Conservation (phyloP, 768 basidiomycete genomes). For the Rossbeevera mucosa region DNA sequence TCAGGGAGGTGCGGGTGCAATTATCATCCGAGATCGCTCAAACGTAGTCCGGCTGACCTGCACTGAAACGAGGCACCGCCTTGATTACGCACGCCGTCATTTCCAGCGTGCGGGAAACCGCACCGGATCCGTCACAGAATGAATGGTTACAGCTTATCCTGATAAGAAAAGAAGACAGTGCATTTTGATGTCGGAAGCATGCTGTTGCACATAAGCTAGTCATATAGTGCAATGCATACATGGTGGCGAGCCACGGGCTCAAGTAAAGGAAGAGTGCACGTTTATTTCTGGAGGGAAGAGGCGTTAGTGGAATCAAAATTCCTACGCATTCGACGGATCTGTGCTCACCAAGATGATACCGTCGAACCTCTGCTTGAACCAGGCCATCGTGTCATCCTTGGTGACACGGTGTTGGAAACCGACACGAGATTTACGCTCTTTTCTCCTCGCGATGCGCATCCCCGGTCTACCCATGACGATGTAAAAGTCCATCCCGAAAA, state of each 20-base stretch:
- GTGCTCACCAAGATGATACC: constrained; percentile 86
- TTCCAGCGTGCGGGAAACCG: background rate
- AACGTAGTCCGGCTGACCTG: background rate
- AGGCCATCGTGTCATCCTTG: constrained; percentile 94
- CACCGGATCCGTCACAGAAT: background rate
- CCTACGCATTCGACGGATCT: background rate
- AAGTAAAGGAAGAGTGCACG: constrained; percentile 2
- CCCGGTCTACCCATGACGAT: constrained; percentile 97
- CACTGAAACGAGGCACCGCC: background rate
- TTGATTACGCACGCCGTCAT: background rate
- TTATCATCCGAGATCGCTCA: background rate
- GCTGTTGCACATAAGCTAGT: constrained; percentile 23
- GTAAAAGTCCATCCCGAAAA: constrained; percentile 99
- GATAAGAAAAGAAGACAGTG: constrained; percentile 3
- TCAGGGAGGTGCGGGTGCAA: too few species aligned
- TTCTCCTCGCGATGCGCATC: constrained; percentile 84
- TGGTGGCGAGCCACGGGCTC: background rate
- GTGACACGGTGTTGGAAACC: constrained; percentile 87
- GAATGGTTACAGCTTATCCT: background rate
- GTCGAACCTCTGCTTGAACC: constrained; percentile 99
- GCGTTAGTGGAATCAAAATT: background rate
- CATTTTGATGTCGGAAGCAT: constrained; percentile 24
- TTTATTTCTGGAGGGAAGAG: constrained; percentile 23
- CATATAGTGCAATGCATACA: constrained; percentile 25
- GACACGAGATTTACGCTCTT: constrained; percentile 80